Conservation (phyloP, 192 early-diverging fungal genomes). For the Pecoramyces ruminantium region DNA sequence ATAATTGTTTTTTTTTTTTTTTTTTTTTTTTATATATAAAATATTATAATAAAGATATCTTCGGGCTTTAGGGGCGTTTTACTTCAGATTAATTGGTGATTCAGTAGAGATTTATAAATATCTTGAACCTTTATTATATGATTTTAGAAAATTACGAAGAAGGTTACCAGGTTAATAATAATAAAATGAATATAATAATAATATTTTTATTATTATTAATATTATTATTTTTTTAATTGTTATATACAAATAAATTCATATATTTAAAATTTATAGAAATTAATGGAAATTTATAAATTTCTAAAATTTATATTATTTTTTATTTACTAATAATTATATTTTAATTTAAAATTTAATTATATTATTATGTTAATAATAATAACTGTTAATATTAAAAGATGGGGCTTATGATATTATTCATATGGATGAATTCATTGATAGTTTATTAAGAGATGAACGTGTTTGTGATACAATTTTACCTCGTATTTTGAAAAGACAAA, state of each 20-base stretch:
- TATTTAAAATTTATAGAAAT: no score
- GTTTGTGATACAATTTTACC: slow-evolving; percentile 86
- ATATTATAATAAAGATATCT: slow-evolving; percentile 63
- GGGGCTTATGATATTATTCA: slow-evolving; percentile 34
- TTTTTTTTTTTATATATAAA: no score
- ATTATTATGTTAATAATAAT: no score
- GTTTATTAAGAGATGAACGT: slow-evolving; percentile 54
- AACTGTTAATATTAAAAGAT: no score
- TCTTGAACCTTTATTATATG: slow-evolving; percentile 70
- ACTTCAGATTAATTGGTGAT: slow-evolving; percentile 62
- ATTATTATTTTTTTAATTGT: not conserved
- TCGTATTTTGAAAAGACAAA: slow-evolving; percentile 52
- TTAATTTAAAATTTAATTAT: no score
- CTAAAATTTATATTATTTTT: no score
- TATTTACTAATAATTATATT: no score
- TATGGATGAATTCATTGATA: slow-evolving; percentile 87
- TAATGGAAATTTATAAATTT: no score
- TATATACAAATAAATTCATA: no score
- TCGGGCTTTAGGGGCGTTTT: slow-evolving; percentile 76
- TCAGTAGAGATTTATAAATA: slow-evolving; percentile 64
- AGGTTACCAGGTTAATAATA: slow-evolving; percentile 17
- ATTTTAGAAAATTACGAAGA: slow-evolving; percentile 69
- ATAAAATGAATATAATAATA: slow-evolving; percentile 4
- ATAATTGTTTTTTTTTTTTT: not conserved
- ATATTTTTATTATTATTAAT: slow-evolving; percentile 1